Evolutionary conservation across 1,139 yeast genomes (phyloP).

Genomic region (Hemisphaericaspora xylanilytica): DNA sequence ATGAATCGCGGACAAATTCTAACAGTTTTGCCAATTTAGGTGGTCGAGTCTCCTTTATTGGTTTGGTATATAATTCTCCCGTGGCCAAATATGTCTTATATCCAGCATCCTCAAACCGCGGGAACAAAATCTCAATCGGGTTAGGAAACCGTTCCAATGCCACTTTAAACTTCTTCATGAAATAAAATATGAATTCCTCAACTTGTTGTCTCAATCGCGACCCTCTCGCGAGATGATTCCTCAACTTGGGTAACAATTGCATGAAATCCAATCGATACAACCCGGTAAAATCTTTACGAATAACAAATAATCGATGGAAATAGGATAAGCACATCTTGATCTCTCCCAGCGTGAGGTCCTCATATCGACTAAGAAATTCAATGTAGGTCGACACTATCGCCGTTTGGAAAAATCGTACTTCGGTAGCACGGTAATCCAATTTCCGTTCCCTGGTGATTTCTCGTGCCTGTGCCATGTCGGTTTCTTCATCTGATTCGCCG

Average conservation of each 20-base stretch:
- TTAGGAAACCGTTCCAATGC: conserved; percentile 51
- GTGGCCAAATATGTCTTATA: conserved; percentile 39
- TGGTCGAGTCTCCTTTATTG: conserved; percentile 17
- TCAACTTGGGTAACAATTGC: conserved; percentile 32
- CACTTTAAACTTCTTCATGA: conserved; percentile 59
- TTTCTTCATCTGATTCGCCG: conserved; percentile 40
- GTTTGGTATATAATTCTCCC: conserved; percentile 47
- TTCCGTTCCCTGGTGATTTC: conserved; percentile 47
- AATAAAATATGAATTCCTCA: conserved; percentile 65
- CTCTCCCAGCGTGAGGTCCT: conserved; percentile 60
- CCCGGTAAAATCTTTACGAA: conserved; percentile 56
- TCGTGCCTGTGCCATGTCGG: conserved; percentile 39
- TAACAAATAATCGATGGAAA: conserved; percentile 68
- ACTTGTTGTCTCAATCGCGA: conserved; percentile 54
- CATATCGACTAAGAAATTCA: conserved; percentile 50
- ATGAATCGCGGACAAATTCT: conserved; percentile 34
- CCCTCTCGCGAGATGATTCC: conserved; percentile 30
- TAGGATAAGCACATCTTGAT: conserved; percentile 66
- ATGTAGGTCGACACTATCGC: conserved; percentile 52
- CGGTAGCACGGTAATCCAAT: conserved; percentile 47
- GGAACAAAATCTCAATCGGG: conserved; percentile 69
- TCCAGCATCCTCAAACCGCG: conserved; percentile 50
- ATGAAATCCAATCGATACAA: conserved; percentile 77
- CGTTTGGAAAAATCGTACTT: conserved; percentile 41
- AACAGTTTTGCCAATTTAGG: conserved; percentile 34